Percentiles rank a stretch among this genome's conserved stretches.
phyloP scores from a whole-genome alignment of 2,329 filamentous ascomycete species.

The Aspergillus arachidicola region DNA sequence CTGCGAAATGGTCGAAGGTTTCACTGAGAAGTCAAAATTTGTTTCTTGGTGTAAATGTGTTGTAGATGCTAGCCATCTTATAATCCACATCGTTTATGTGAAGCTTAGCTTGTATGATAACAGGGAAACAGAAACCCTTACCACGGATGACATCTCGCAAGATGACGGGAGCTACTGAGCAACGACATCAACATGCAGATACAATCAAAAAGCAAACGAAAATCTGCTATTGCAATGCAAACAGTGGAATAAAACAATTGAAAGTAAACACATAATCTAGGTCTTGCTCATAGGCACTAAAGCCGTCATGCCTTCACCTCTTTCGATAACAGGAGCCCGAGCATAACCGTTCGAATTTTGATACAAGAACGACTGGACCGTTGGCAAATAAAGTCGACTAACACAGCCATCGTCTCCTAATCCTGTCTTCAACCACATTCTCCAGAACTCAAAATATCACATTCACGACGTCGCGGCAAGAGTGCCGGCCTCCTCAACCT shows the following conservation, averaged over 20 bases:
- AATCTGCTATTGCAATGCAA: conserved; percentile 8
- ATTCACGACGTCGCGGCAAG: conserved; percentile 42
- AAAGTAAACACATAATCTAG: conserved; percentile 5
- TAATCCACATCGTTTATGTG: not conserved
- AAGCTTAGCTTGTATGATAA: not conserved
- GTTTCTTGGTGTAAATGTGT: not conserved
- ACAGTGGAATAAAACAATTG: conserved; percentile 1
- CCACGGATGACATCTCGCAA: not conserved
- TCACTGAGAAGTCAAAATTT: not conserved
- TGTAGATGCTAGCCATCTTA: not conserved
- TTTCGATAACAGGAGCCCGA: not conserved
- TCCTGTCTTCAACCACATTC: not conserved
- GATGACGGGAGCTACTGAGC: not conserved
- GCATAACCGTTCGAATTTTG: conserved; percentile 24
- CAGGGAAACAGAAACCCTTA: not conserved
- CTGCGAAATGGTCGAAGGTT: not conserved
- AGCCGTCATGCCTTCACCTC: not conserved
- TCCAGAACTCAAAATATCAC: not conserved
- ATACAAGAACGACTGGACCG: conserved; percentile 26
- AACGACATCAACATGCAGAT: not conserved
- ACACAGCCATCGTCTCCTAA: not conserved
- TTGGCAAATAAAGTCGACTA: not conserved
- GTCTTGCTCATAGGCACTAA: conserved; percentile 2
- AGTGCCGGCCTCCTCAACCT: conserved; percentile 36
- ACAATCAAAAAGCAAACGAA: conserved; percentile 1